These are phyloP conservation scores for Ricinus communis DNA, from an alignment of 345 rosid species.

Conservation along the genomic window DNA sequence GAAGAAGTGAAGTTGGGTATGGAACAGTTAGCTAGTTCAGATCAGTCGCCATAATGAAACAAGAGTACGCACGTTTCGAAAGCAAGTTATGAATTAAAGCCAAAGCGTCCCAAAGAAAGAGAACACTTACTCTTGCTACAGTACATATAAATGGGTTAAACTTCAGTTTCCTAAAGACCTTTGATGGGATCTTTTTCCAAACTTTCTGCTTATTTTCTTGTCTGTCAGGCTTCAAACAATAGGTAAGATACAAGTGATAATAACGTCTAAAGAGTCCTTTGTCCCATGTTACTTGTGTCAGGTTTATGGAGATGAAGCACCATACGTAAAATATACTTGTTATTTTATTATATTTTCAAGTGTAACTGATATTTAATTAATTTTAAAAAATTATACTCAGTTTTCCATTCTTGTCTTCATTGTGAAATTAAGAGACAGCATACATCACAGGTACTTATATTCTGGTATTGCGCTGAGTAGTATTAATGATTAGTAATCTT, in stretches of 20 bases:
- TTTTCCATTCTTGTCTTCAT: too few relatives aligned
- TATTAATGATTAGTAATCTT: too few relatives aligned
- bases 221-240: conserved; percentile 21
- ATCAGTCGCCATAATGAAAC: conserved; percentile 10
- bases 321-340: too few relatives aligned
- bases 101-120: not conserved
- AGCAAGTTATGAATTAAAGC: not conserved
- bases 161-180: conserved; percentile 21
- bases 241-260: not conserved
- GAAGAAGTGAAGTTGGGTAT: not conserved
- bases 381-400: too few relatives aligned
- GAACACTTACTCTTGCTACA: not conserved
- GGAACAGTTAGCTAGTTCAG: not conserved
- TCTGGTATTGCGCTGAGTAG: too few relatives aligned
- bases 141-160: not conserved
- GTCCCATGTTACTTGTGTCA: conserved; percentile 38
- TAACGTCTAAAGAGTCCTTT: not conserved
- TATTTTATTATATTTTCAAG: too few relatives aligned
- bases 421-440: too few relatives aligned
- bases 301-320: not conserved
- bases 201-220: conserved; percentile 27
- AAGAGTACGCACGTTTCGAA: conserved; percentile 23
- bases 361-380: too few relatives aligned
- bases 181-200: conserved; percentile 33
- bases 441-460: too few relatives aligned